These are phyloP conservation scores for Geotrichum australiense DNA, from an alignment of 1,139 yeast genomes.

Conservation along the genomic window DNA sequence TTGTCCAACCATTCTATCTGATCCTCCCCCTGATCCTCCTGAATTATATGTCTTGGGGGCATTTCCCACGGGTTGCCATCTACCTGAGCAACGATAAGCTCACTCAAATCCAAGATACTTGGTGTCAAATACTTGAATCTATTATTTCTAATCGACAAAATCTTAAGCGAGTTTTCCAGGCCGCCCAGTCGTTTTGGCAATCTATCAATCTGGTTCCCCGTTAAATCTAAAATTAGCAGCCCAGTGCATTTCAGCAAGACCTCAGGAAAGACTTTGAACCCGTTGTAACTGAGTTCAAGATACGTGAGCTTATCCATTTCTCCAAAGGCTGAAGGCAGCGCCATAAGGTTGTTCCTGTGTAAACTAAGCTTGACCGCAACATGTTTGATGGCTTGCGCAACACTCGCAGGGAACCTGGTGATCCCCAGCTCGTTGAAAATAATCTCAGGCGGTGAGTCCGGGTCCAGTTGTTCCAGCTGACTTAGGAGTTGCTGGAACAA, in stretches of 20 bases:
- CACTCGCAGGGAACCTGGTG: slow-evolving; percentile 34
- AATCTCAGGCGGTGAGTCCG: slow-evolving; percentile 19
- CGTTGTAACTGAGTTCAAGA: slow-evolving; percentile 60
- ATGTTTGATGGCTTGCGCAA: slow-evolving; percentile 37
- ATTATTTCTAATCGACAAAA: slow-evolving; percentile 60
- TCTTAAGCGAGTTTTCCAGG: slow-evolving; percentile 35
- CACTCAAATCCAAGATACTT: slow-evolving; percentile 45
- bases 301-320: slow-evolving; percentile 47
- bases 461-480: neutral
- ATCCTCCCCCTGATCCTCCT: slow-evolving; percentile 31
- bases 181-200: slow-evolving; percentile 40
- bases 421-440: slow-evolving; percentile 35
- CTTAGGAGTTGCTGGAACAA: no score
- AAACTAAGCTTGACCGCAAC: slow-evolving; percentile 49
- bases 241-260: slow-evolving; percentile 37
- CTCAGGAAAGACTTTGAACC: slow-evolving; percentile 47
- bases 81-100: slow-evolving; percentile 57
- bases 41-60: slow-evolving; percentile 42
- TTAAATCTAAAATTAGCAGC: slow-evolving; percentile 63
- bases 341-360: slow-evolving; percentile 44
- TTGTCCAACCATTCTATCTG: slow-evolving; percentile 51
- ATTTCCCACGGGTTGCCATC: slow-evolving; percentile 58
- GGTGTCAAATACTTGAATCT: slow-evolving; percentile 53
- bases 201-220: slow-evolving; percentile 46
- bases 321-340: slow-evolving; percentile 45